Evolutionary conservation across 192 early-diverging fungal genomes (phyloP).

Genomic region (Backusella morwellensis): DNA sequence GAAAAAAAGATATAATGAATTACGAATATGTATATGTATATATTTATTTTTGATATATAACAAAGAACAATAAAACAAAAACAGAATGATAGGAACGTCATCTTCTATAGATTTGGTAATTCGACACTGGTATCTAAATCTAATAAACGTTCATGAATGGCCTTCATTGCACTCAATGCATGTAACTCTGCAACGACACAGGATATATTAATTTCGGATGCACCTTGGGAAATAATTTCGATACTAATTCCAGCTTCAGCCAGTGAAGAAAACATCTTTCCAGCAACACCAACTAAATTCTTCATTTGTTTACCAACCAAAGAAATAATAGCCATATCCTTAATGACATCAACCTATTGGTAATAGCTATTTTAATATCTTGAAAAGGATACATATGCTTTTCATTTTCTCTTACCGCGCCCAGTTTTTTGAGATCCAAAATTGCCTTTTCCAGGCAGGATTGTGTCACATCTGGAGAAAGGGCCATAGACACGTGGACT

Average conservation of each 20-base stretch:
- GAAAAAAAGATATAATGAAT: not conserved
- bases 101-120: not conserved
- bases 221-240: constrained; percentile 94
- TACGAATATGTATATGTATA: not conserved
- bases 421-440: constrained; percentile 65
- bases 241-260: constrained; percentile 81
- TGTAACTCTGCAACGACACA: constrained; percentile 76
- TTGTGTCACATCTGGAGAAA: constrained; percentile 48
- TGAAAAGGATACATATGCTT: not conserved
- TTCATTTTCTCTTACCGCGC: constrained; percentile 55
- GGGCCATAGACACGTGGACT: constrained; percentile 80
- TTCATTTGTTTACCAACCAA: constrained; percentile 89
- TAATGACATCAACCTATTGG: constrained; percentile 36
- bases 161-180: constrained; percentile 64
- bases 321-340: constrained; percentile 87
- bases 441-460: constrained; percentile 60
- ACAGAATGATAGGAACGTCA: not conserved
- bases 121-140: constrained; percentile 12
- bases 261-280: constrained; percentile 82
- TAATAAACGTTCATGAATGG: constrained; percentile 74
- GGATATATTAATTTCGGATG: constrained; percentile 91
- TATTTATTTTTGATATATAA: not conserved
- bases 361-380: constrained; percentile 17
- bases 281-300: constrained; percentile 83
- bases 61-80: not conserved